These are phyloP conservation scores for Condylostoma magnum DNA, from an alignment of 169 alveolate species.

Conservation along the genomic window DNA sequence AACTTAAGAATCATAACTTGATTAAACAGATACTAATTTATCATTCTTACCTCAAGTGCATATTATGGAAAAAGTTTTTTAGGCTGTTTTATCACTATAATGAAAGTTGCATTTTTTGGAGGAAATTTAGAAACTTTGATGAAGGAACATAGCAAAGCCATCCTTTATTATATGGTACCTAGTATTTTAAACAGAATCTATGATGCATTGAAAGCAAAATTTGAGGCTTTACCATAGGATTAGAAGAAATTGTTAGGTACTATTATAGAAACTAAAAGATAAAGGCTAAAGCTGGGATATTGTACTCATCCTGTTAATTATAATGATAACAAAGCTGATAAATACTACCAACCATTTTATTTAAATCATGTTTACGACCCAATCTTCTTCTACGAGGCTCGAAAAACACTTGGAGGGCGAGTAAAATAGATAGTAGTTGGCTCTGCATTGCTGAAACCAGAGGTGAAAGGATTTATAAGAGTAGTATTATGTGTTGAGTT, in stretches of 20 bases:
- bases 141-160: slow-evolving; percentile 2
- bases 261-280: slow-evolving; percentile 29
- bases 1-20: slow-evolving; percentile 29
- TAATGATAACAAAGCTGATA: too few species aligned
- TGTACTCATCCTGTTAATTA: slow-evolving; percentile 36
- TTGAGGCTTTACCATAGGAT: slow-evolving; percentile 5
- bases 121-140: neutral
- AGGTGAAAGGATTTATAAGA: slow-evolving; percentile 60
- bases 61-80: slow-evolving; percentile 73
- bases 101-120: slow-evolving; percentile 68
- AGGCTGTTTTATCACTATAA: slow-evolving; percentile 36
- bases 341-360: slow-evolving; percentile 34
- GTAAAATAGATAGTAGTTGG: slow-evolving; percentile 75
- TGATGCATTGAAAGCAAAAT: slow-evolving; percentile 52
- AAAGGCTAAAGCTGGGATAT: slow-evolving; percentile 28
- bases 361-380: slow-evolving; percentile 59
- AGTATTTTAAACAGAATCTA: slow-evolving; percentile 92
- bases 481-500: slow-evolving; percentile 65
- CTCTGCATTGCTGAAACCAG: slow-evolving; percentile 81
- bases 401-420: slow-evolving; percentile 72
- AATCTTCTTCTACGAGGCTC: slow-evolving; percentile 67
- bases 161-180: slow-evolving; percentile 93
- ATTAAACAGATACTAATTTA: slow-evolving; percentile 67
- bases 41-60: slow-evolving; percentile 87
- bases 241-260: neutral